Percentiles rank a stretch among this genome's conserved stretches.
phyloP scores from a whole-genome alignment of 495 filamentous ascomycete genomes.

The Lasiosphaeria ovina region DNA sequence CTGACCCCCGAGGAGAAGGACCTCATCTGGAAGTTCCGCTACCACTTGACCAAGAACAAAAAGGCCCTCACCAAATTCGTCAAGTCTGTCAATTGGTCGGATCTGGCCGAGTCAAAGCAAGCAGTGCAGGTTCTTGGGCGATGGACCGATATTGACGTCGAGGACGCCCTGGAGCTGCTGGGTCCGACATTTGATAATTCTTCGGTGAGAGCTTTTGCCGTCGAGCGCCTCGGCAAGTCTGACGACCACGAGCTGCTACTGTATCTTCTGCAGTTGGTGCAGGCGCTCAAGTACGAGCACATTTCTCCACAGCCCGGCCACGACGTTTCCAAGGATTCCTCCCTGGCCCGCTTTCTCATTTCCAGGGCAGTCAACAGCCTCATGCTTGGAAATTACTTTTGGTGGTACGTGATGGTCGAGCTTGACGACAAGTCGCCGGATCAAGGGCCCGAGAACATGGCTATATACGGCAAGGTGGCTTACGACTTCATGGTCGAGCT shows the following conservation, averaged over 20 bases:
- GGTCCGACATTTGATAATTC: slow-evolving; percentile 88
- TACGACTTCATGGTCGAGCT: slow-evolving; percentile 94
- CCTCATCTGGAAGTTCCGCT: slow-evolving; percentile 92
- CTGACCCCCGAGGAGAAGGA: slow-evolving; percentile 90
- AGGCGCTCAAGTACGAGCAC: slow-evolving; percentile 94
- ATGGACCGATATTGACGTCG: slow-evolving; percentile 97
- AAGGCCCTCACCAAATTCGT: slow-evolving; percentile 94
- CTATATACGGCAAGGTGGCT: slow-evolving; percentile 85
- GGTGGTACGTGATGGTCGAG: slow-evolving; percentile 99
- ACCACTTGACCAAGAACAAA: slow-evolving; percentile 90
- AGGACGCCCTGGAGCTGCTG: slow-evolving; percentile 92
- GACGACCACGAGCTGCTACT: slow-evolving; percentile 91
- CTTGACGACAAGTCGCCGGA: slow-evolving; percentile 74
- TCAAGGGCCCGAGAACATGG: slow-evolving; percentile 67
- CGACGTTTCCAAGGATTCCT: slow-evolving; percentile 73
- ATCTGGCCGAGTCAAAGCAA: slow-evolving; percentile 80
- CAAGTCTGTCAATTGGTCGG: slow-evolving; percentile 92
- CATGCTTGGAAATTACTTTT: slow-evolving; percentile 88
- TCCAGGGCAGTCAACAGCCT: slow-evolving; percentile 79
- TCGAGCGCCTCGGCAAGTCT: slow-evolving; percentile 84
- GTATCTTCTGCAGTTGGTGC: slow-evolving; percentile 92
- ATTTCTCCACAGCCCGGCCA: slow-evolving; percentile 57
- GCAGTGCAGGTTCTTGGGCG: slow-evolving; percentile 85
- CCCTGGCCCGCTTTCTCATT: slow-evolving; percentile 86
- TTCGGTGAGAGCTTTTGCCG: slow-evolving; percentile 86